Conservation (phyloP, 1,139 yeast genomes). For the Torulaspora globosa region DNA sequence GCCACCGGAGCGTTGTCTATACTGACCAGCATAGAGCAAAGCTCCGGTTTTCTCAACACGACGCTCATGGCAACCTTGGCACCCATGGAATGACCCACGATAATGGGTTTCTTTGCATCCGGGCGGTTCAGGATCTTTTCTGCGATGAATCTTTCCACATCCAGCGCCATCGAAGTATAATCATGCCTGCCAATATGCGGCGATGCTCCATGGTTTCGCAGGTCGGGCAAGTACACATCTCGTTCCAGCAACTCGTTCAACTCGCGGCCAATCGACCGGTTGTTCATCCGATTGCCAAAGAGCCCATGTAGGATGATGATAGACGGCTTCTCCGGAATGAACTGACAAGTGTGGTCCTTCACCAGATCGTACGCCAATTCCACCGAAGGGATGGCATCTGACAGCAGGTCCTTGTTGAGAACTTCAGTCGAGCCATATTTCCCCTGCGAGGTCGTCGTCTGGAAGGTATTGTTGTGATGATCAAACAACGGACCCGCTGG, state of each 20-base stretch:
- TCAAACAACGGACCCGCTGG: conserved; percentile 24
- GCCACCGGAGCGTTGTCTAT: conserved; percentile 91
- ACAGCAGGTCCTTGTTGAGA: conserved; percentile 24
- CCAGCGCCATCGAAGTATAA: conserved; percentile 79
- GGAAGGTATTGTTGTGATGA: conserved; percentile 26
- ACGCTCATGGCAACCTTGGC: conserved; percentile 92
- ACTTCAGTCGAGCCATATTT: conserved; percentile 28
- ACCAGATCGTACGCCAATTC: conserved; percentile 45
- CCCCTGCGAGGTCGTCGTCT: conserved; percentile 24
- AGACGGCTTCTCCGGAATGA: conserved; percentile 41
- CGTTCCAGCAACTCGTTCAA: conserved; percentile 40
- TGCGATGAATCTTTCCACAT: conserved; percentile 65
- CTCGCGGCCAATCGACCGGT: conserved; percentile 64
- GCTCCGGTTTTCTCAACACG: conserved; percentile 63
- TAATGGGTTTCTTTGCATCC: conserved; percentile 44
- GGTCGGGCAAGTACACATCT: conserved; percentile 67
- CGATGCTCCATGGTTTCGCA: conserved; percentile 89
- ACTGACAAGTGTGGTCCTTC: conserved; percentile 29
- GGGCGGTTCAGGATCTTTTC: conserved; percentile 42
- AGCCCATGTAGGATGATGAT: conserved; percentile 81
- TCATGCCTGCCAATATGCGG: conserved; percentile 70
- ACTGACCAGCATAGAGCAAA: conserved; percentile 61
- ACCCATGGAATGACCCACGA: conserved; percentile 96
- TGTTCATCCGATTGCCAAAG: conserved; percentile 78
- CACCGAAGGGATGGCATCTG: conserved; percentile 41